A percentile compares a stretch with the other conserved stretches of the same genome.
Evolutionary conservation across 805 yeast species (phyloP).

Genomic region (Candida ascalaphidarum): DNA sequence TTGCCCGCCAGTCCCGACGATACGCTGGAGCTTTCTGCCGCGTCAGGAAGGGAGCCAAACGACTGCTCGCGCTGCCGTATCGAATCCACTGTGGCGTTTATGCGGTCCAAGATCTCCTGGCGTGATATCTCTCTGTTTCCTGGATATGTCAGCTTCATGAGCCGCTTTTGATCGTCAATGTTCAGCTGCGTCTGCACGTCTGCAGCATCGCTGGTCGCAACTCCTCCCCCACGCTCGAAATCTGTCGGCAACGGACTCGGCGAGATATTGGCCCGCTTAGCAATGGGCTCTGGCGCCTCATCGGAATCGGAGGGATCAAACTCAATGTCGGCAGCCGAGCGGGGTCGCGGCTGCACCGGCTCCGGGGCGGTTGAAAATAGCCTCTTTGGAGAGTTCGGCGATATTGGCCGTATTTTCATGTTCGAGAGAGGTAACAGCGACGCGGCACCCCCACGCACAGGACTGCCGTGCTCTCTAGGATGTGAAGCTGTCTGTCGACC

Average conservation of each 20-base stretch:
- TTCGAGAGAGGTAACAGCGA: constrained; percentile 15
- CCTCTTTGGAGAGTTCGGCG: too few relatives aligned
- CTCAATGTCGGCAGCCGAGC: constrained; percentile 10
- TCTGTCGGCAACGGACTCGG: constrained; percentile 4
- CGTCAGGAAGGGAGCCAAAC: constrained; percentile 4
- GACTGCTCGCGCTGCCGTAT: constrained; percentile 7
- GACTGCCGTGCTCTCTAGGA: too few relatives aligned
- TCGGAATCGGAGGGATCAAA: constrained; percentile 17
- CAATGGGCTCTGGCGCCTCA: background rate
- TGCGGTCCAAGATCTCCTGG: constrained; percentile 15
- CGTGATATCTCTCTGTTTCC: constrained; percentile 5
- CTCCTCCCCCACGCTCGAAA: constrained; percentile 4
- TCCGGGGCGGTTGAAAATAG: constrained; percentile 1
- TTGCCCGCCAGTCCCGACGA: background rate
- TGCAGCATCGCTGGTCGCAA: constrained; percentile 5
- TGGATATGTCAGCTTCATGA: constrained; percentile 4
- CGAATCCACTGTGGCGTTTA: constrained; percentile 13
- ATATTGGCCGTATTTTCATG: constrained; percentile 9
- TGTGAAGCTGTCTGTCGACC: constrained; percentile 1
- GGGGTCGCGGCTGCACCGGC: background rate
- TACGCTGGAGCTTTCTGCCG: background rate
- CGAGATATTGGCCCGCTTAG: too few relatives aligned
- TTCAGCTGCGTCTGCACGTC: constrained; percentile 1
- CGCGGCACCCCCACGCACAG: too few relatives aligned
- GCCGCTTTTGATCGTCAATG: background rate